Evolutionary conservation across 2,329 filamentous ascomycete genomes (phyloP).

Genomic region (Geosmithia flava): DNA sequence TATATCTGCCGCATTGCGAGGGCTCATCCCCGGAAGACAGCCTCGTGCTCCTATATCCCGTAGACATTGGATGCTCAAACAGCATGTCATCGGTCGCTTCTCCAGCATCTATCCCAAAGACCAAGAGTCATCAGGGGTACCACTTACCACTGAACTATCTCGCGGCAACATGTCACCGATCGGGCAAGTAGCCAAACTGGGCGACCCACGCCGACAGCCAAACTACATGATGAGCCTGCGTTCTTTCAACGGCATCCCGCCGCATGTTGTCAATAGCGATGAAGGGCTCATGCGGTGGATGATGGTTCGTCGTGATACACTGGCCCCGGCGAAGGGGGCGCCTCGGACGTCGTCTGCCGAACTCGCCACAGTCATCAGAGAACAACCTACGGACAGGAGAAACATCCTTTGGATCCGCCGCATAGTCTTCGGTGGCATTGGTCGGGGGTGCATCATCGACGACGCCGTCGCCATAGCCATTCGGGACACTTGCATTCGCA

Average conservation of each 20-base stretch:
- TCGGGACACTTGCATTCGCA: background rate
- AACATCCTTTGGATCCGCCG: slow-evolving; percentile 10
- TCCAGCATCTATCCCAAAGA: background rate
- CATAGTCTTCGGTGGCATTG: slow-evolving; percentile 15
- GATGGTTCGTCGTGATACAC: slow-evolving; percentile 9
- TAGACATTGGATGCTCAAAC: too few relatives aligned
- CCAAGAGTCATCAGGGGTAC: background rate
- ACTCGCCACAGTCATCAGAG: slow-evolving; percentile 6
- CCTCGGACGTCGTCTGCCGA: background rate
- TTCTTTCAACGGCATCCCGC: slow-evolving; percentile 17
- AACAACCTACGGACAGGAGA: slow-evolving; percentile 1
- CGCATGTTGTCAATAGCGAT: slow-evolving; percentile 13
- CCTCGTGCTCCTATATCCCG: background rate
- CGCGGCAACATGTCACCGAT: background rate
- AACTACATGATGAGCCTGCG: slow-evolving; percentile 9
- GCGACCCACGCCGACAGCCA: background rate
- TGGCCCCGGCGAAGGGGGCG: background rate
- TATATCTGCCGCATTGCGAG: slow-evolving; percentile 23
- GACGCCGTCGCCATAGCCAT: background rate
- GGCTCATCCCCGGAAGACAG: slow-evolving; percentile 4
- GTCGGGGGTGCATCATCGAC: background rate
- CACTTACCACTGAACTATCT: background rate
- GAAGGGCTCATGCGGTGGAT: slow-evolving; percentile 22
- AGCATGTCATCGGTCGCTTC: background rate
- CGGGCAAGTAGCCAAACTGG: background rate